phyloP scores from a whole-genome alignment of 2,329 filamentous ascomycete species.

The Ascochyta pisi region DNA sequence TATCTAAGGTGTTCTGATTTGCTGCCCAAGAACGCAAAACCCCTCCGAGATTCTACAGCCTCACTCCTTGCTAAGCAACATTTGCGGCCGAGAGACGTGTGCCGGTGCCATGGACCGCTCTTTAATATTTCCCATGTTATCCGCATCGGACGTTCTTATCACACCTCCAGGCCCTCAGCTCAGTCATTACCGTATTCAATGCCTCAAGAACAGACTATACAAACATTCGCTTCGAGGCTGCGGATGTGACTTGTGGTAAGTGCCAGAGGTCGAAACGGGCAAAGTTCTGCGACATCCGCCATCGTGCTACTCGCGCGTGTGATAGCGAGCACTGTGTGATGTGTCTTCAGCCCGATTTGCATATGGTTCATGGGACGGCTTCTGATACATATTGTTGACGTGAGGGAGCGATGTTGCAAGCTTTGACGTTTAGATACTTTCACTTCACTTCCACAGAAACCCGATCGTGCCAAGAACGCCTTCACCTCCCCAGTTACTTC shows the following conservation, averaged over 20 bases:
- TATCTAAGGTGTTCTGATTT: background rate
- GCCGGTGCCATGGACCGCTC: background rate
- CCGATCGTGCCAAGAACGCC: background rate
- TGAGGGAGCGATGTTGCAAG: too few species aligned
- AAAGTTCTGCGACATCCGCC: slow-evolving; percentile 6
- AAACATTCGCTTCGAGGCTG: background rate
- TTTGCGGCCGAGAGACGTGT: background rate
- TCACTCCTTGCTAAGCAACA: background rate
- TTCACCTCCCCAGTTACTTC: background rate
- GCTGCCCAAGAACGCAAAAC: background rate
- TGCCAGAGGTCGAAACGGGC: background rate
- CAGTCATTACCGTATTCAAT: too few species aligned
- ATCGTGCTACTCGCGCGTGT: slow-evolving; percentile 13
- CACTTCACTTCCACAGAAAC: background rate
- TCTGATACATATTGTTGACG: background rate
- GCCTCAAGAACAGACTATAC: background rate
- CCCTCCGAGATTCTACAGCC: too few species aligned
- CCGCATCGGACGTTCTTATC: background rate
- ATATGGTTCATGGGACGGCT: too few species aligned
- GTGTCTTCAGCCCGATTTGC: too few species aligned
- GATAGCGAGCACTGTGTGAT: background rate
- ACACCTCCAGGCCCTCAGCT: background rate
- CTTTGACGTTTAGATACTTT: slow-evolving; percentile 2
- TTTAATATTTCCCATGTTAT: background rate
- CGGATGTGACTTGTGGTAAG: slow-evolving; percentile 3